Evolutionary conservation across 2,329 filamentous ascomycete genomes (phyloP), one percentile per base, ranked within the genome.

Genomic region (Sclerotinia trifoliorum): DNA sequence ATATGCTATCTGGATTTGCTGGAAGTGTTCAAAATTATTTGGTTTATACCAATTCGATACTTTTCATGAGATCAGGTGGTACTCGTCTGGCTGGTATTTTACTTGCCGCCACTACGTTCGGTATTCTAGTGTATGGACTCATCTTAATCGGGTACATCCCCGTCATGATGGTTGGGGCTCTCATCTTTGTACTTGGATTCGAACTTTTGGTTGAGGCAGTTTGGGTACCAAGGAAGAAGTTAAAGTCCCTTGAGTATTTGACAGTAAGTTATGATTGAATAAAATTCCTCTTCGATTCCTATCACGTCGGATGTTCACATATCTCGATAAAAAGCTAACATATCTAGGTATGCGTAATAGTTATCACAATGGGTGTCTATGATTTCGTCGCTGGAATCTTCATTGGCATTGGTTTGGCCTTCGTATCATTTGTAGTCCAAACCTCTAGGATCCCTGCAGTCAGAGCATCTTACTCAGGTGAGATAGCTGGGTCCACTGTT

Each of bases 21-120:
- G 95, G 95, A 17, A 97, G 94, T 76, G 96, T 99, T 69, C 85
- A 96, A 79, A 99, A 99, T 78, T 99, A 99, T 76, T 85, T 99
- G 1, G 95, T 99, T 0, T 99, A 98, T 76, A 94, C 94, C 69
- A 99, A 99, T 78, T 97, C 93, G 71, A 86, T 97, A n/a, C 88
- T 99, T 68, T 98, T 99, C 79, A 96, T 98, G 77, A 88, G 91
- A 35, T 96, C 93, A 58, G 95, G 95, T 21, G 95, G 94, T 26
- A 88, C 88, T 74, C 89, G 95, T 61, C 81, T 96, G 56, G 95
- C 94, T 11, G 95, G 95, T 3, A 84, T 94, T 35, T 86, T 97
- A 82, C 85, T 99, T 63, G 95, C 95, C 0, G 80, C 84, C 29
- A 86, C 91, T 6, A 99, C 95, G 0, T 88, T 89, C 74, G 89